A percentile compares a stretch with the other conserved stretches of the same genome.
Evolutionary conservation across 306 rosid genomes (phyloP).

Genomic region (Ormosia emarginata): DNA sequence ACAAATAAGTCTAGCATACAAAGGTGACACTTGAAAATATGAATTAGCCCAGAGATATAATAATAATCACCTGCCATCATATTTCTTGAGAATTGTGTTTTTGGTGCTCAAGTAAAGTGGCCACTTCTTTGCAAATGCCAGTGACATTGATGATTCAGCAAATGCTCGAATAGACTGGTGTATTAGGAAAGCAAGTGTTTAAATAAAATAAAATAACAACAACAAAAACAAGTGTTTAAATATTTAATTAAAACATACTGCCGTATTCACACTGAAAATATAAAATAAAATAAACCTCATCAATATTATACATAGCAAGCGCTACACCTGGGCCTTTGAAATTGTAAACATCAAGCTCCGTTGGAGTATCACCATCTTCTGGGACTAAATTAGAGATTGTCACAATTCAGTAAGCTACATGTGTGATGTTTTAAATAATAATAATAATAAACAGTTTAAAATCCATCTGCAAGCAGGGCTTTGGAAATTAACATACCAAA

Average conservation of each 20-base stretch:
- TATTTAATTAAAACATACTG: slow-evolving; percentile 4
- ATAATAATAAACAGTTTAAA: slow-evolving; percentile 1
- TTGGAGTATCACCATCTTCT: slow-evolving; percentile 59
- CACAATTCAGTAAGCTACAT: slow-evolving; percentile 13
- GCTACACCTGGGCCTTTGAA: slow-evolving; percentile 95
- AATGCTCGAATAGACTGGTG: slow-evolving; percentile 84
- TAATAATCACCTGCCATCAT: slow-evolving; percentile 86
- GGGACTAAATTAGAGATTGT: slow-evolving; percentile 59
- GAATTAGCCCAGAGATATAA: slow-evolving; percentile 8
- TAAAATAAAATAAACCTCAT: slow-evolving; percentile 61
- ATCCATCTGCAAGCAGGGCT: background rate
- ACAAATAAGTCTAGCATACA: slow-evolving; percentile 1
- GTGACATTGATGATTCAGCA: slow-evolving; percentile 89
- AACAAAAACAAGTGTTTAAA: background rate
- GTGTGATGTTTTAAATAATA: background rate
- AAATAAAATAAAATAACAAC: background rate
- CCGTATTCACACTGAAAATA: background rate
- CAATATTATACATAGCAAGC: slow-evolving; percentile 92
- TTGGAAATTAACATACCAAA: slow-evolving; percentile 58
- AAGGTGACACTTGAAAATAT: background rate
- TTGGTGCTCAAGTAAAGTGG: slow-evolving; percentile 96
- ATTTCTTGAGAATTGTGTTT: slow-evolving; percentile 91
- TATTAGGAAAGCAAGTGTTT: slow-evolving; percentile 7
- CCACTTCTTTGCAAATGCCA: slow-evolving; percentile 86
- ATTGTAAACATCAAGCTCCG: slow-evolving; percentile 77